Conservation (phyloP, 2,329 filamentous ascomycete species). For the Davidsoniella virescens region DNA sequence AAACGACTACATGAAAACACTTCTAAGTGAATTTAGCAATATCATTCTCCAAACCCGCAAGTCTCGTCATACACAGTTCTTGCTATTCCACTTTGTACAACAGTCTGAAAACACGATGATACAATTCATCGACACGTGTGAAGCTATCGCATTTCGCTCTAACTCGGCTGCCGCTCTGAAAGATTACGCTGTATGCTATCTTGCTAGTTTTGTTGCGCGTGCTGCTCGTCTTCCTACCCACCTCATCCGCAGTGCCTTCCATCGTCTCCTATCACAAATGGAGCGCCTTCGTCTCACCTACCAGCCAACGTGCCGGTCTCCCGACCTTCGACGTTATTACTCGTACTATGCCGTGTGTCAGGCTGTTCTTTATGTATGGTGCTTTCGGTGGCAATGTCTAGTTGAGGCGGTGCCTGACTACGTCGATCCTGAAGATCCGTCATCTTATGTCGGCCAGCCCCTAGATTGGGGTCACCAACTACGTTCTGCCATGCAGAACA, state of each 20-base stretch:
- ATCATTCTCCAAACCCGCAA: slow-evolving; percentile 84
- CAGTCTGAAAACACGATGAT: slow-evolving; percentile 59
- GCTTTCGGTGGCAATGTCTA: slow-evolving; percentile 92
- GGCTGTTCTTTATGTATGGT: slow-evolving; percentile 85
- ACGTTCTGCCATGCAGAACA: slow-evolving; percentile 55
- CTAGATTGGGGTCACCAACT: slow-evolving; percentile 63
- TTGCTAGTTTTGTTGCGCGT: slow-evolving; percentile 85
- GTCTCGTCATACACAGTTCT: slow-evolving; percentile 85
- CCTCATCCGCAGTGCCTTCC: slow-evolving; percentile 69
- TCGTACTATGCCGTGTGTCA: slow-evolving; percentile 82
- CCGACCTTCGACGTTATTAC: slow-evolving; percentile 68
- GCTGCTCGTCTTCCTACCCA: slow-evolving; percentile 64
- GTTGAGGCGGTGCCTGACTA: slow-evolving; percentile 44
- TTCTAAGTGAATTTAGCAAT: slow-evolving; percentile 72
- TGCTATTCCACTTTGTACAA: slow-evolving; percentile 91
- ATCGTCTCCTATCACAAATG: slow-evolving; percentile 61
- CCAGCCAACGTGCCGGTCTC: slow-evolving; percentile 61
- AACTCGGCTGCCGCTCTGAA: slow-evolving; percentile 58
- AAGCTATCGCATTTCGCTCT: slow-evolving; percentile 28
- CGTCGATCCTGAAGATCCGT: slow-evolving; percentile 45
- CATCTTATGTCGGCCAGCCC: slow-evolving; percentile 49
- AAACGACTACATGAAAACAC: slow-evolving; percentile 48
- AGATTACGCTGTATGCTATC: slow-evolving; percentile 77
- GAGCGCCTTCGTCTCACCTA: slow-evolving; percentile 57
- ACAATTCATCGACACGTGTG: slow-evolving; percentile 36